Evolutionary conservation across 352 stramenopile genomes (phyloP).

Genomic region (Phytophthora sp.): DNA sequence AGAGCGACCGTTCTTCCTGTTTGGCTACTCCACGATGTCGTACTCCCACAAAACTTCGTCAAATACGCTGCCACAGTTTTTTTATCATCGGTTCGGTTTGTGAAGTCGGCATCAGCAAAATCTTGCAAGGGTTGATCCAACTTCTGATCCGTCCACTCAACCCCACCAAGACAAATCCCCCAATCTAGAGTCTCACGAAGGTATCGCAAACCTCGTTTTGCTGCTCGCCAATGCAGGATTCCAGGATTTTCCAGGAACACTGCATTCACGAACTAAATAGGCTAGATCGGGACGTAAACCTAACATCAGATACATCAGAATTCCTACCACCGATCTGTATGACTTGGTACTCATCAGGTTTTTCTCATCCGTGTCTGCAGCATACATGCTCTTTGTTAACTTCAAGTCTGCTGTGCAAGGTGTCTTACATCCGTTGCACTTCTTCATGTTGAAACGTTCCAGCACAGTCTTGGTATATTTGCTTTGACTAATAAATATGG

Average conservation of each 20-base stretch:
- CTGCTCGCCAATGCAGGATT: constrained; percentile 20
- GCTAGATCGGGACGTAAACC: constrained; percentile 22
- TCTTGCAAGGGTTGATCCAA: constrained; percentile 8
- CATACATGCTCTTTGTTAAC: constrained; percentile 30
- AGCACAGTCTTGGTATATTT: constrained; percentile 25
- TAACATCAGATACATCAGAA: constrained; percentile 28
- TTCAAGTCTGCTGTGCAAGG: constrained; percentile 18
- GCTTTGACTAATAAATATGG: constrained; percentile 23
- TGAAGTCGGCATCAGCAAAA: constrained; percentile 30
- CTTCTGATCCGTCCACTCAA: not conserved
- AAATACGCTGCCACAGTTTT: constrained; percentile 28
- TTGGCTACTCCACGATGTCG: constrained; percentile 28
- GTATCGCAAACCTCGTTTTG: constrained; percentile 19
- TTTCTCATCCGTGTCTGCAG: constrained; percentile 6
- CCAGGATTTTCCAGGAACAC: constrained; percentile 25
- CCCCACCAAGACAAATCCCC: constrained; percentile 8
- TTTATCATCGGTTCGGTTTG: constrained; percentile 24
- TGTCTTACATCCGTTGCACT: constrained; percentile 26
- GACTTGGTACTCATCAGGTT: constrained; percentile 9
- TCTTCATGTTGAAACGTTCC: constrained; percentile 22
- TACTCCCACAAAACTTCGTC: constrained; percentile 23
- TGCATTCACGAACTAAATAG: constrained; percentile 20
- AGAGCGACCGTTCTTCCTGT: constrained; percentile 33
- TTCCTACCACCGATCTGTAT: constrained; percentile 8
- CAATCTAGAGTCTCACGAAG: constrained; percentile 11